Percentiles rank a stretch among this genome's conserved stretches.
Conservation (phyloP, 345 rosid genomes). For the Gossypium thurberi region DNA sequence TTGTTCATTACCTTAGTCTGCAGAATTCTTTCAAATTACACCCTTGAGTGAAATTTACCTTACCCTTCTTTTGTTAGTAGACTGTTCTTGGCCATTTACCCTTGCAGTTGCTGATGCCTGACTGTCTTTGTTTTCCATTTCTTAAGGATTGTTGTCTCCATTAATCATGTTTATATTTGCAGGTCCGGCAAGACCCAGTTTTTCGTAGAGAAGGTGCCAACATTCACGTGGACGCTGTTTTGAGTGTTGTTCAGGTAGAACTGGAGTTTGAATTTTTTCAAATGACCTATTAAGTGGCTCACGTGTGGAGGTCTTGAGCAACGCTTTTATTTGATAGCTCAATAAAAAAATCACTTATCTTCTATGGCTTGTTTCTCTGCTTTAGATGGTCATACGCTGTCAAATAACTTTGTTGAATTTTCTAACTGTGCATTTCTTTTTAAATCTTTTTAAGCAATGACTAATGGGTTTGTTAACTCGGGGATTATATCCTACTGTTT, state of each 20-base stretch:
- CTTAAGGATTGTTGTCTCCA: neutral
- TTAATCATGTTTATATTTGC: slow-evolving; percentile 3
- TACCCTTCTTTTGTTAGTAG: neutral
- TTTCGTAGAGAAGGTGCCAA: slow-evolving; percentile 92
- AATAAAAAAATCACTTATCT: neutral
- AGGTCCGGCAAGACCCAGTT: slow-evolving; percentile 94
- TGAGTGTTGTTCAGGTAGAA: slow-evolving; percentile 76
- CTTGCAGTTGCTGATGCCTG: neutral
- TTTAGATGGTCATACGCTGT: neutral
- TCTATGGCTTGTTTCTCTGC: neutral
- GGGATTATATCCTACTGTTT: slow-evolving; percentile 1
- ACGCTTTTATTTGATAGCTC: slow-evolving; percentile 3
- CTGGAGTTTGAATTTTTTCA: neutral
- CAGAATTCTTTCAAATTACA: neutral
- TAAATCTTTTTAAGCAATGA: neutral
- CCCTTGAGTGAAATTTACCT: neutral
- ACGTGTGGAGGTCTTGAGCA: neutral
- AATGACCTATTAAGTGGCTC: neutral
- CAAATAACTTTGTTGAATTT: neutral
- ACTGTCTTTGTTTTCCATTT: neutral
- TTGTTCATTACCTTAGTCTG: neutral
- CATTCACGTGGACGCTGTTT: slow-evolving; percentile 78
- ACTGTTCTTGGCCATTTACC: neutral
- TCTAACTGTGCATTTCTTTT: neutral
- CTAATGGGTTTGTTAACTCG: neutral